Conservation (phyloP, 176 grass and related monocot genomes). For the Aechmea fasciata region DNA sequence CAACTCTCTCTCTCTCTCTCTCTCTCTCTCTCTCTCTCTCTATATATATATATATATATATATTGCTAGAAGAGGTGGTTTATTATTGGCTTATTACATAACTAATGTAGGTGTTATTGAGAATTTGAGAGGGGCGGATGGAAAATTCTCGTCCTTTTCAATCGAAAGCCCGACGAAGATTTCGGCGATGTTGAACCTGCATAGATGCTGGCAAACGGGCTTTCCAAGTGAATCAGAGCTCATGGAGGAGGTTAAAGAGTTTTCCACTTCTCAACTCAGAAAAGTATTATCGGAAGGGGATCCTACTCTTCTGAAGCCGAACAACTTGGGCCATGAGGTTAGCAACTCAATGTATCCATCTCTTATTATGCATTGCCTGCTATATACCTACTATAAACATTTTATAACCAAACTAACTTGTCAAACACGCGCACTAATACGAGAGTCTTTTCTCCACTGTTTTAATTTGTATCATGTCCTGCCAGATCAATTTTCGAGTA, state of each 20-base stretch:
- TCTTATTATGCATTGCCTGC: not conserved
- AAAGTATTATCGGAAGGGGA: not conserved
- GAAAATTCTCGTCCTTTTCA: conserved; percentile 6
- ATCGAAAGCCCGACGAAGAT: conserved; percentile 1
- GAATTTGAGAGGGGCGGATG: not conserved
- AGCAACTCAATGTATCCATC: not conserved
- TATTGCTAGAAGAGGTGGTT: too few species aligned
- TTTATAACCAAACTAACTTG: too few species aligned
- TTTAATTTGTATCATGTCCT: too few species aligned
- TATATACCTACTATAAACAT: too few species aligned
- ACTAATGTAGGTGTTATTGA: conserved; percentile 7
- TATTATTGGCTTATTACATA: too few species aligned
- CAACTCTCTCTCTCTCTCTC: too few species aligned
- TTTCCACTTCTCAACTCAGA: not conserved
- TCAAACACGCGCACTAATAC: too few species aligned
- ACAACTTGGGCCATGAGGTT: conserved; percentile 12
- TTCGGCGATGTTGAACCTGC: conserved; percentile 15
- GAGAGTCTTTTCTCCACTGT: too few species aligned
- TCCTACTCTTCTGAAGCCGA: not conserved
- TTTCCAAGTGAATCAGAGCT: conserved; percentile 18
- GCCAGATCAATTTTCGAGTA: too few species aligned
- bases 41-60: too few species aligned
- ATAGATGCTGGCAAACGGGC: conserved; percentile 7
- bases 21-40: too few species aligned
- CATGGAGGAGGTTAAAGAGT: not conserved